Percentiles rank a stretch among this genome's conserved stretches.
phyloP scores from a whole-genome alignment of 768 basidiomycete species.

The Boletus vinaceobasis region DNA sequence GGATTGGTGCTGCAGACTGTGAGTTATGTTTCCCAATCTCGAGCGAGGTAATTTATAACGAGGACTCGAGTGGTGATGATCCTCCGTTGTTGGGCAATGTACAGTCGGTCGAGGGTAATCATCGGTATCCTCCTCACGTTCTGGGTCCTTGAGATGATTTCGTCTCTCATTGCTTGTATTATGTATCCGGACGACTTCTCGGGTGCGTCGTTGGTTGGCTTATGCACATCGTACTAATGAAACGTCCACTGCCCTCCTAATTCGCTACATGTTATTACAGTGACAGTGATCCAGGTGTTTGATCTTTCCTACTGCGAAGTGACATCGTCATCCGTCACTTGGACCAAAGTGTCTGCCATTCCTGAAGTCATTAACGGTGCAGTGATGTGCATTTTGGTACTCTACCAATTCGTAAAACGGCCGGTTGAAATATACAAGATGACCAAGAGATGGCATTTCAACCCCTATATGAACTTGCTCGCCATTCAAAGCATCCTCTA shows the following conservation, averaged over 20 bases:
- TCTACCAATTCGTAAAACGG: constrained; percentile 1
- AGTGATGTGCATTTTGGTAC: constrained; percentile 3
- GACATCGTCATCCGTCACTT: neutral
- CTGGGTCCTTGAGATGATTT: constrained; percentile 2
- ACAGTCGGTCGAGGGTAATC: constrained; percentile 4
- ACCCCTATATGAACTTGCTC: constrained; percentile 7
- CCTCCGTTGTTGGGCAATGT: constrained; percentile 15
- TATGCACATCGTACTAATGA: neutral
- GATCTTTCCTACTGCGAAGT: constrained; percentile 1
- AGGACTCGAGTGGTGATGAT: constrained; percentile 12
- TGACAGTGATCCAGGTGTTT: neutral
- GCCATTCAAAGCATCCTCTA: constrained; percentile 5
- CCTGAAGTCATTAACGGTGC: neutral
- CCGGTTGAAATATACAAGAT: constrained; percentile 1
- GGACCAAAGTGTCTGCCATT: neutral
- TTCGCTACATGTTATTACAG: neutral
- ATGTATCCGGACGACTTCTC: neutral
- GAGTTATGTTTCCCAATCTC: neutral
- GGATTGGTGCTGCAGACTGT: constrained; percentile 9
- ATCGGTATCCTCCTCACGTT: constrained; percentile 9
- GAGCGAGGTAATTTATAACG: neutral
- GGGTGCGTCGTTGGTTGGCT: neutral
- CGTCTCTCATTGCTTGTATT: neutral
- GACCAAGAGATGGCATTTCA: constrained; percentile 2
- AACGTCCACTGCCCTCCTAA: neutral